These are phyloP conservation scores for Canna indica DNA, from an alignment of 176 grass and related monocot genomes.

Conservation along the genomic window DNA sequence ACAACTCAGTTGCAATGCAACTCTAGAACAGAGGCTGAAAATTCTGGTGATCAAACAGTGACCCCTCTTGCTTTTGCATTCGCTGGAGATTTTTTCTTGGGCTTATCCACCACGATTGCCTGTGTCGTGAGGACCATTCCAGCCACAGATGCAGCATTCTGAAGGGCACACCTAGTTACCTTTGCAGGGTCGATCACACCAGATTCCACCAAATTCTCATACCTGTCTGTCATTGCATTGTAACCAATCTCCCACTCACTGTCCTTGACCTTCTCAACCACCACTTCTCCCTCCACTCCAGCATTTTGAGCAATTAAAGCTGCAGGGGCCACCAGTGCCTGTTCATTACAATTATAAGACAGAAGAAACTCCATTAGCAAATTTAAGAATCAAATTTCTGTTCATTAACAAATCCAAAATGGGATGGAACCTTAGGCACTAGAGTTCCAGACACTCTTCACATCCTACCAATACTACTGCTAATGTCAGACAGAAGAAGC, in stretches of 20 bases:
- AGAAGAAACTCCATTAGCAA: not conserved
- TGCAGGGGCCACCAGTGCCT: slow-evolving; percentile 11
- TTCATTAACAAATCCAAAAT: not conserved
- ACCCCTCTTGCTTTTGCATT: not conserved
- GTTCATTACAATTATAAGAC: not conserved
- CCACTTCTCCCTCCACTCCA: slow-evolving; percentile 4
- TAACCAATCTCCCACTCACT: slow-evolving; percentile 6
- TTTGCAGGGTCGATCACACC: slow-evolving; percentile 5
- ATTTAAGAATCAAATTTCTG: not conserved
- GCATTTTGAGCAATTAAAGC: slow-evolving; percentile 11
- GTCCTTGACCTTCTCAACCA: slow-evolving; percentile 2
- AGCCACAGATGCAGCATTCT: slow-evolving; percentile 10
- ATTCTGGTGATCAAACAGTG: not conserved
- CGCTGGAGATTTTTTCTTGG: not conserved
- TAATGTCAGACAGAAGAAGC: not conserved
- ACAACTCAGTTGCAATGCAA: too few species aligned
- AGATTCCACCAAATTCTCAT: not conserved
- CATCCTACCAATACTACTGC: too few species aligned
- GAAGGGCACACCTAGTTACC: slow-evolving; percentile 1
- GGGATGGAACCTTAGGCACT: too few species aligned
- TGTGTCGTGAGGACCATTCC: slow-evolving; percentile 11
- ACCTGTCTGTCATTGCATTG: slow-evolving; percentile 2
- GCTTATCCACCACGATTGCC: slow-evolving; percentile 5
- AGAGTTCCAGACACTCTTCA: too few species aligned
- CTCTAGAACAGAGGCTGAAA: not conserved